Conservation (phyloP, 2,329 filamentous ascomycete genomes). For the Colletotrichum trifolii region DNA sequence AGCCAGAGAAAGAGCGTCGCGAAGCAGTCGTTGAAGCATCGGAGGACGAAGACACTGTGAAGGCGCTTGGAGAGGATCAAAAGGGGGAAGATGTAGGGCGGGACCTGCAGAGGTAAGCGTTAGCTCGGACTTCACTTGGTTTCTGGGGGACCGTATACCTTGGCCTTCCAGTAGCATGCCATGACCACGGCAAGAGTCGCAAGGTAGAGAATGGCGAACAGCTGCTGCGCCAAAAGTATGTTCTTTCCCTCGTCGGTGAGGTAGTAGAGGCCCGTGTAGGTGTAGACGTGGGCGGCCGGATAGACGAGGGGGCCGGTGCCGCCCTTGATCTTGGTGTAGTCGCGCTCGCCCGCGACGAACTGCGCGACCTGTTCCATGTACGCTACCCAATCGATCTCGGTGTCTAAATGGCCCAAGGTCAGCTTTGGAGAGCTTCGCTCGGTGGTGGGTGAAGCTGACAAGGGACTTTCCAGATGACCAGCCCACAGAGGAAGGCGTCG, state of each 20-base stretch:
- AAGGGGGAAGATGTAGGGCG: slow-evolving; percentile 88
- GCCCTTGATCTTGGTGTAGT: slow-evolving; percentile 88
- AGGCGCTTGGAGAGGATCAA: slow-evolving; percentile 90
- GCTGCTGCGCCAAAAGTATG: slow-evolving; percentile 81
- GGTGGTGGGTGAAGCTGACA: slow-evolving; percentile 67
- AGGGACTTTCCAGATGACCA: slow-evolving; percentile 84
- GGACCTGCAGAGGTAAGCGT: slow-evolving; percentile 62
- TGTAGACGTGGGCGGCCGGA: slow-evolving; percentile 92
- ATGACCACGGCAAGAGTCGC: slow-evolving; percentile 80
- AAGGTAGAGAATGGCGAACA: slow-evolving; percentile 87
- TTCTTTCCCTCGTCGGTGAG: slow-evolving; percentile 81
- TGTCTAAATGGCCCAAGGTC: slow-evolving; percentile 65
- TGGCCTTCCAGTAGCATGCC: slow-evolving; percentile 81
- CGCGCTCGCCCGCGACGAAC: slow-evolving; percentile 84
- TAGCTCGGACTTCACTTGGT: not conserved
- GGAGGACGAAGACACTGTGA: slow-evolving; percentile 91
- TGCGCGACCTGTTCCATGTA: slow-evolving; percentile 95
- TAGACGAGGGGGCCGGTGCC: slow-evolving; percentile 95
- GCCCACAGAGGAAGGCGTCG: slow-evolving; percentile 77
- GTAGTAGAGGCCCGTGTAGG: slow-evolving; percentile 83
- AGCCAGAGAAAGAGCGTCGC: slow-evolving; percentile 86
- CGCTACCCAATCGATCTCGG: slow-evolving; percentile 96
- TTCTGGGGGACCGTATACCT: slow-evolving; percentile 57
- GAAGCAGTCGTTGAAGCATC: slow-evolving; percentile 96
- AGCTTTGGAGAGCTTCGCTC: not conserved